Percentiles rank a stretch among this genome's conserved stretches.
Evolutionary conservation across 2,329 filamentous ascomycete genomes (phyloP).

Genomic region (Colletotrichum sp.): DNA sequence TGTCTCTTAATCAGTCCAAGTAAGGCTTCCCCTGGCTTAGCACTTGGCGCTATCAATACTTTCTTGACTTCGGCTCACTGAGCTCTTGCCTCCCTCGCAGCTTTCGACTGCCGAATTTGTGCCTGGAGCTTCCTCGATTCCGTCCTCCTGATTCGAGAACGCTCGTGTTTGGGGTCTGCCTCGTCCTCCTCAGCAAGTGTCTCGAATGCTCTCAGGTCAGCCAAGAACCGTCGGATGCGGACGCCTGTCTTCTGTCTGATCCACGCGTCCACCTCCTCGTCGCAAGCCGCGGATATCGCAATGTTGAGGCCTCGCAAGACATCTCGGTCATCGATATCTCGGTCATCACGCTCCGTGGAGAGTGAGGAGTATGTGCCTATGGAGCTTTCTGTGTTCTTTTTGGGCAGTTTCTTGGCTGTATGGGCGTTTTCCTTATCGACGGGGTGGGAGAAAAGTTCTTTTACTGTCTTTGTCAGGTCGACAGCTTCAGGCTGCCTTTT

Average conservation of each 20-base stretch:
- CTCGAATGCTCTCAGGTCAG: slow-evolving; percentile 58
- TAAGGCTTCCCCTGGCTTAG: neutral
- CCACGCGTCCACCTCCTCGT: slow-evolving; percentile 57
- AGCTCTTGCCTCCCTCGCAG: neutral
- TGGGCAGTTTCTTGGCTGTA: neutral
- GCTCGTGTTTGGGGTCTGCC: slow-evolving; percentile 28
- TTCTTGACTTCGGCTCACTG: neutral
- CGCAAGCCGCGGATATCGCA: slow-evolving; percentile 60
- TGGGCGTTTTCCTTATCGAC: neutral
- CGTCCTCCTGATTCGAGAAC: slow-evolving; percentile 30
- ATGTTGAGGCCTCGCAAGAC: slow-evolving; percentile 61
- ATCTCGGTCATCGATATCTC: slow-evolving; percentile 51
- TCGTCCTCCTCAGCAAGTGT: slow-evolving; percentile 40
- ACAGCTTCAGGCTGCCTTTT: neutral
- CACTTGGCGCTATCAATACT: neutral
- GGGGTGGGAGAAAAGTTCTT: neutral
- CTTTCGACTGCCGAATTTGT: slow-evolving; percentile 35
- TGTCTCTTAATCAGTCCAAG: neutral
- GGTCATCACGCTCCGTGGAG: slow-evolving; percentile 38
- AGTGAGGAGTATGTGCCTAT: slow-evolving; percentile 19
- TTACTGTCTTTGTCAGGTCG: neutral
- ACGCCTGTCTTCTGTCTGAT: slow-evolving; percentile 58
- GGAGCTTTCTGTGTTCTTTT: neutral
- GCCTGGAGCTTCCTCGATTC: slow-evolving; percentile 41
- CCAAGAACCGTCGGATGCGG: slow-evolving; percentile 58